phyloP scores from a whole-genome alignment of 2,329 filamentous ascomycete genomes.

The Ophiostoma montium region DNA sequence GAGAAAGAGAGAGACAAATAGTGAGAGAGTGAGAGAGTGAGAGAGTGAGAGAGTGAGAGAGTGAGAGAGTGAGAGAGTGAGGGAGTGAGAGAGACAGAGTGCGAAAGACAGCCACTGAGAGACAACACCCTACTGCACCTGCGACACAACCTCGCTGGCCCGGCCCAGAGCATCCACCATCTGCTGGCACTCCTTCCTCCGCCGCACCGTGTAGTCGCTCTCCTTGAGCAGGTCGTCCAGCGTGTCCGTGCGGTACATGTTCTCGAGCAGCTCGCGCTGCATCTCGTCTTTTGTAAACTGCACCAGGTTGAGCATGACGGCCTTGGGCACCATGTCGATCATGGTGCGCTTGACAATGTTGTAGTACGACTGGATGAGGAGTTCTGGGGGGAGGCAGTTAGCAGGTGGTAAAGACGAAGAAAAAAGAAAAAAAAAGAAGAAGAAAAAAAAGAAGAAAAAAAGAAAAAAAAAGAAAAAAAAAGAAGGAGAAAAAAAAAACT shows the following conservation, averaged over 20 bases:
- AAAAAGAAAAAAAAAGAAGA: too few species aligned
- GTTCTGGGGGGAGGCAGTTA: conserved; percentile 42
- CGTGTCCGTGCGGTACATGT: conserved; percentile 88
- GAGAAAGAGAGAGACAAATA: too few species aligned
- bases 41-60: too few species aligned
- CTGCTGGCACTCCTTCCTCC: conserved; percentile 95
- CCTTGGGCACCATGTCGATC: conserved; percentile 99
- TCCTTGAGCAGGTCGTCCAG: conserved; percentile 94
- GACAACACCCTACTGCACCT: conserved; percentile 39
- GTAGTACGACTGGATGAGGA: conserved; percentile 92
- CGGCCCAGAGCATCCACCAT: conserved; percentile 91
- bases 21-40: too few species aligned
- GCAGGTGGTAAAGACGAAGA: background rate
- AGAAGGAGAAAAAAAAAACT: too few species aligned
- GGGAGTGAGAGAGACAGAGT: too few species aligned
- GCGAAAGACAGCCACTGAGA: background rate
- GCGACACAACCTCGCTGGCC: conserved; percentile 91
- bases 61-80: too few species aligned
- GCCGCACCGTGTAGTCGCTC: conserved; percentile 87
- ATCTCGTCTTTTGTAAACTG: conserved; percentile 98
- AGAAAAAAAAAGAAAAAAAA: too few species aligned
- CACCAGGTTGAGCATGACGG: conserved; percentile 94
- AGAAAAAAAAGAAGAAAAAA: too few species aligned
- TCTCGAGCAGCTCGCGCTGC: conserved; percentile 91
- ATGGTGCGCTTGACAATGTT: conserved; percentile 97